Base-by-base conservation (phyloP, 306 rosid species). In the Casuarina cunninghamiana region DNA sequence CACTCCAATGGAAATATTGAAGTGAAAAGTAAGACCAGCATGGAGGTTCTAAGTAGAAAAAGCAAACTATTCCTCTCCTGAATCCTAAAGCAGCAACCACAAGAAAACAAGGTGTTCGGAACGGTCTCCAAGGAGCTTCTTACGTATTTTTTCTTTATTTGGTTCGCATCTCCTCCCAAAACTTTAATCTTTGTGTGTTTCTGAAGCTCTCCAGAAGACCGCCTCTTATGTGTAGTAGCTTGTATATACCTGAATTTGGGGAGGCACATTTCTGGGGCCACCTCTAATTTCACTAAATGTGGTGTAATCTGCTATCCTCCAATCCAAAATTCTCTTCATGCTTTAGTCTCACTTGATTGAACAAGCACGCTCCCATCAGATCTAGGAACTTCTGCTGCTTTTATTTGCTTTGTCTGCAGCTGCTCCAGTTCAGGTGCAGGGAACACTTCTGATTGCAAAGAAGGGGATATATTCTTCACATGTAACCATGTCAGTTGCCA, bases 401-500 rank as follows among this genome's bases (percentile, higher is more conserved):
- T 92, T 44, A 86, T 84, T 62, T 67, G 83, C 82, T 77, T 87
- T 17, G 62, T 82, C 67, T 78, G 81, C 66, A 83, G 26, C 68
- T 76, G 92, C 78, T 89, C 92, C n/a, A 85, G 82, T 76, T 80
- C 89, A 78, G 86, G 97, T 82, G 90, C 90, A 0, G 96, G 93
- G 84, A 91, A 95, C 50, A 95, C 93, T 76, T 95, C 98, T 3
- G 90, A 84, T 77, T 95, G 96, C 93, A 93, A 85, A 6, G 94
- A 86, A 1, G 97, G 96, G 15, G 91, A 85, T 78, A 95, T 89
- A 81, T 87, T 93, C 70, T 93, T 95, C 77, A 91, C 97, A 63
- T 95, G 96, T 63, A 93, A 81, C 99, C 97, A 95, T 72, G 99
- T 95, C 84, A 93, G 77, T 80, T 95, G 94, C 99, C 99, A 95